A percentile compares a stretch with the other conserved stretches of the same genome.
These are phyloP conservation scores for Escovopsis sp. DNA, from an alignment of 2,329 filamentous ascomycete genomes.

Conservation along the genomic window DNA sequence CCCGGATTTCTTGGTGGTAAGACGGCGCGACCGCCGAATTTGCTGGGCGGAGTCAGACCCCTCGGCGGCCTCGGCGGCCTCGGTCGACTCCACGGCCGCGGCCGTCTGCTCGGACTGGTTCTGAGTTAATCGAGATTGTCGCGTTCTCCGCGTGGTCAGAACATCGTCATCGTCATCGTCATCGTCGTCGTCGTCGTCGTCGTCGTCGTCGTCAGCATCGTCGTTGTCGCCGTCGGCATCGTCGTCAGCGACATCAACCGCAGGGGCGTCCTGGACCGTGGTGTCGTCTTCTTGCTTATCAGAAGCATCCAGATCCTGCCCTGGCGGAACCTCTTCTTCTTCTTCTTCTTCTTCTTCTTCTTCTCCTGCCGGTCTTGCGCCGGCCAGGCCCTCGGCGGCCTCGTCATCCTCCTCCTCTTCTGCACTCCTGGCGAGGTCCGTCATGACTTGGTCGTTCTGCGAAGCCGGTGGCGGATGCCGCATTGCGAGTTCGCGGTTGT, in stretches of 20 bases:
- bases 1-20: conserved; percentile 32
- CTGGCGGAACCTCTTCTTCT: too few species aligned
- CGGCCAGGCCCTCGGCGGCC: too few species aligned
- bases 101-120: conserved; percentile 11
- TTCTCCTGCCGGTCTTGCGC: conserved; percentile 7
- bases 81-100: conserved; percentile 13
- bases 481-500: conserved; percentile 11
- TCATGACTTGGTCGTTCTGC: conserved; percentile 15
- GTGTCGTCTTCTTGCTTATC: too few species aligned
- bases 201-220: conserved; percentile 11
- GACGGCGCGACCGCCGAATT: conserved; percentile 23
- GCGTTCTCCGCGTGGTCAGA: conserved; percentile 31
- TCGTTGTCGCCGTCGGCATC: conserved; percentile 10
- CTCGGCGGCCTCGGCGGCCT: conserved; percentile 11
- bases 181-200: conserved; percentile 15
- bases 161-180: conserved; percentile 35
- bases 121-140: conserved; percentile 20
- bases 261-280: too few species aligned
- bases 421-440: conserved; percentile 7
- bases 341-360: conserved; percentile 17
- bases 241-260: not conserved
- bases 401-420: conserved; percentile 8
- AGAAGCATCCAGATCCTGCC: too few species aligned
- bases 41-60: conserved; percentile 14
- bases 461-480: conserved; percentile 9